Evolutionary conservation across 1,284 basidiomycete genomes (phyloP).

Genomic region (Stygiomarasmius scandens): DNA sequence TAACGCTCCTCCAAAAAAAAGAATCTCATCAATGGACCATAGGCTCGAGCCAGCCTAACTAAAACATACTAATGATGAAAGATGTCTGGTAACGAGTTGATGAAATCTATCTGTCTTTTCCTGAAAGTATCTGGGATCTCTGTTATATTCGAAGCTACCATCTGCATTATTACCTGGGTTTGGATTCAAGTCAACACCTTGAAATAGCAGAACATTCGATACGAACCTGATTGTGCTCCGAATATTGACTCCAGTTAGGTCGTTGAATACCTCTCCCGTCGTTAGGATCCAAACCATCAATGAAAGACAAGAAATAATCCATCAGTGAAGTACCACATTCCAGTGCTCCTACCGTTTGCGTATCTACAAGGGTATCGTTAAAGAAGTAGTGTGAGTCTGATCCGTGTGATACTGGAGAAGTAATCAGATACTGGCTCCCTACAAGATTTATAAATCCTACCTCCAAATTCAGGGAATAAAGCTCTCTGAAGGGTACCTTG

Average conservation of each 20-base stretch:
- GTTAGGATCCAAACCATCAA: conserved; percentile 49
- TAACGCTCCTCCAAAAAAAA: too few relatives aligned
- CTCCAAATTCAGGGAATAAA: conserved; percentile 31
- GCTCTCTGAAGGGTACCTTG: conserved; percentile 30
- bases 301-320: conserved; percentile 58
- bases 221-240: conserved; percentile 27
- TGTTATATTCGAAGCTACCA: conserved; percentile 37
- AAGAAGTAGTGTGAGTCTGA: conserved; percentile 42
- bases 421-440: not conserved
- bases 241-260: conserved; percentile 39
- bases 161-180: conserved; percentile 35
- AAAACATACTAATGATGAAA: conserved; percentile 27
- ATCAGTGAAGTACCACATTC: conserved; percentile 42
- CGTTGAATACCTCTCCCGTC: conserved; percentile 45
- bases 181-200: not conserved
- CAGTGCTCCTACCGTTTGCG: conserved; percentile 24
- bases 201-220: not conserved
- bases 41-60: too few relatives aligned
- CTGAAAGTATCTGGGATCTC: conserved; percentile 40
- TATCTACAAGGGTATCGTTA: conserved; percentile 32
- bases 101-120: conserved; percentile 36
- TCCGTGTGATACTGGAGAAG: conserved; percentile 37
- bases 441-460: conserved; percentile 21
- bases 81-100: conserved; percentile 32
- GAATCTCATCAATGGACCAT: too few relatives aligned